Evolutionary conservation across 257 asterid species (phyloP).

Genomic region (Petunia secreta): DNA sequence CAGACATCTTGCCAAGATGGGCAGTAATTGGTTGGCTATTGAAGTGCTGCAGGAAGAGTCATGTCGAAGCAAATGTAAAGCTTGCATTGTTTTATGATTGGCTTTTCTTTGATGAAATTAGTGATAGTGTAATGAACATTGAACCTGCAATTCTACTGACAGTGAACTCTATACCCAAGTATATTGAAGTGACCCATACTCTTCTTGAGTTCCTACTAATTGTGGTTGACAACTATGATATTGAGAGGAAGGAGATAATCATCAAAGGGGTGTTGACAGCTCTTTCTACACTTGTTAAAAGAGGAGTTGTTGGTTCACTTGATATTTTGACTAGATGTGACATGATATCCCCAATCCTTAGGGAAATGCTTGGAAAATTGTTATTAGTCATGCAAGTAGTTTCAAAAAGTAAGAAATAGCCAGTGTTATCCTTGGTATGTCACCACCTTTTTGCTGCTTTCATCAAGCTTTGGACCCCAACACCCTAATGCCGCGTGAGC

Average conservation of each 20-base stretch:
- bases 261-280: slow-evolving; percentile 56
- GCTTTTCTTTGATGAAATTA: slow-evolving; percentile 76
- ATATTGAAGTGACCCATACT: slow-evolving; percentile 61
- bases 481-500: no score
- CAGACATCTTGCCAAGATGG: slow-evolving; percentile 72
- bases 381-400: slow-evolving; percentile 24
- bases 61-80: slow-evolving; percentile 67
- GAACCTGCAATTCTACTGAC: slow-evolving; percentile 74
- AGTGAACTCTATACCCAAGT: slow-evolving; percentile 65
- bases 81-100: slow-evolving; percentile 81
- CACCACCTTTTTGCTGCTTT: no score
- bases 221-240: slow-evolving; percentile 67
- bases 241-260: slow-evolving; percentile 62
- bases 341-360: slow-evolving; percentile 59
- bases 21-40: slow-evolving; percentile 72
- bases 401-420: no score
- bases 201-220: slow-evolving; percentile 73
- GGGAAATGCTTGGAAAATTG: slow-evolving; percentile 57
- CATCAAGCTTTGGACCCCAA: no score
- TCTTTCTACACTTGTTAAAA: slow-evolving; percentile 47
- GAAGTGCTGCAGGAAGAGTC: slow-evolving; percentile 44
- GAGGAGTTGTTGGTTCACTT: slow-evolving; percentile 59
- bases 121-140: slow-evolving; percentile 64
- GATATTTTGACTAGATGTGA: slow-evolving; percentile 54
- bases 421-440: no score